Evolutionary conservation across 1,284 basidiomycete genomes (phyloP).

Genomic region (Ganoderma lingzhi): DNA sequence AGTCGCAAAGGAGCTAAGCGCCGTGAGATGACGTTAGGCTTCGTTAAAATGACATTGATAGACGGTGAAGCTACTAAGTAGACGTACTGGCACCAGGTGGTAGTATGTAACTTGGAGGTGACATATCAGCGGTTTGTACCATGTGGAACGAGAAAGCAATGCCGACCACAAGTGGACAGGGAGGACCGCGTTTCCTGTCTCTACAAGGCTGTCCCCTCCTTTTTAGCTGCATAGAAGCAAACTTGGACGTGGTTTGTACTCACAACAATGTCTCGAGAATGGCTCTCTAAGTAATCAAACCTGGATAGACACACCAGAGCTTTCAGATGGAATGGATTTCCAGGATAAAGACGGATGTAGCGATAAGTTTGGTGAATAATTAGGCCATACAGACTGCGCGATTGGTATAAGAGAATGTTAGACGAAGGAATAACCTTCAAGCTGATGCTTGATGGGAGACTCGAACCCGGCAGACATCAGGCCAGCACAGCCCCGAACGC

Average conservation of each 20-base stretch:
- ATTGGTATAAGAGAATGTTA: background rate
- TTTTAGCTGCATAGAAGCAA: background rate
- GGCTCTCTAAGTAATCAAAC: background rate
- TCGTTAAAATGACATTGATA: background rate
- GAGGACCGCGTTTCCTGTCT: background rate
- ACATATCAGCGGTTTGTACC: background rate
- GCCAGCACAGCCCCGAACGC: no score
- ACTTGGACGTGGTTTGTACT: background rate
- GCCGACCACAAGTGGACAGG: background rate
- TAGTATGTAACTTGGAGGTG: background rate
- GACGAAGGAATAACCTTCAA: background rate
- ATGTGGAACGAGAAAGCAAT: background rate
- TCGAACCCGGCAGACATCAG: no score
- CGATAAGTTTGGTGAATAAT: slow-evolving; percentile 18
- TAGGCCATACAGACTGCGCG: slow-evolving; percentile 18
- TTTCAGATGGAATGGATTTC: background rate
- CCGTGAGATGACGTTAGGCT: background rate
- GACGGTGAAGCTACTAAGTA: background rate
- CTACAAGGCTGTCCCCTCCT: background rate
- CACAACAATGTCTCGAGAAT: background rate
- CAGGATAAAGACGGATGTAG: slow-evolving; percentile 20
- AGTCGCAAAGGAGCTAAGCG: background rate
- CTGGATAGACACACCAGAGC: background rate
- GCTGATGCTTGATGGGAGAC: no score
- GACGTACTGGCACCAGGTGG: slow-evolving; percentile 2